phyloP scores from a whole-genome alignment of 1,284 basidiomycete genomes.

The Butyriboletus appendiculatus region DNA sequence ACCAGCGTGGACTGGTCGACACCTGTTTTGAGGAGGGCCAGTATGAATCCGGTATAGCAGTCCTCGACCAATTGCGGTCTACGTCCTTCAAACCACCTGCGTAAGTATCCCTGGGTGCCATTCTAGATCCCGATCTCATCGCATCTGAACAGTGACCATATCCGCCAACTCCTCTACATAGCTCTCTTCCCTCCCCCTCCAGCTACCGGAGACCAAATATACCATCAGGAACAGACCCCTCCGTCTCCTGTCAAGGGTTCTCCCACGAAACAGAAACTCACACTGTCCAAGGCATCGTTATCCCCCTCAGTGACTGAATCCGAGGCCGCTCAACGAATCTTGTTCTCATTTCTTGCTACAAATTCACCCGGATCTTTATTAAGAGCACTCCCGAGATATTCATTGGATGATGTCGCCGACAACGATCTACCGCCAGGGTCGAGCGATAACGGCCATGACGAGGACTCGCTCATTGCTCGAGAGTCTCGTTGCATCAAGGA shows the following conservation, averaged over 20 bases:
- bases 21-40: constrained; percentile 73
- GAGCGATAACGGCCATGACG: constrained; percentile 37
- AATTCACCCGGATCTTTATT: constrained; percentile 56
- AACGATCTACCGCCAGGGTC: constrained; percentile 7
- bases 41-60: constrained; percentile 60
- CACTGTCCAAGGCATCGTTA: constrained; percentile 36
- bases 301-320: constrained; percentile 48
- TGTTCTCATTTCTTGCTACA: constrained; percentile 56
- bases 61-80: constrained; percentile 60
- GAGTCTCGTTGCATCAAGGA: constrained; percentile 53
- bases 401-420: constrained; percentile 15
- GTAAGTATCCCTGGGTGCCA: constrained; percentile 41
- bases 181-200: constrained; percentile 56
- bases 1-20: constrained; percentile 63
- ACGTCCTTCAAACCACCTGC: constrained; percentile 51
- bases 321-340: constrained; percentile 51
- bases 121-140: constrained; percentile 14
- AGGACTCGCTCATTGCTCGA: constrained; percentile 58
- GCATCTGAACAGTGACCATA: constrained; percentile 44
- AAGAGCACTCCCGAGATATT: constrained; percentile 55
- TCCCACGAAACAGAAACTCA: constrained; percentile 30
- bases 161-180: constrained; percentile 69
- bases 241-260: constrained; percentile 41
- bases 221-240: constrained; percentile 44
- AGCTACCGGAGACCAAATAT: constrained; percentile 32